These are phyloP conservation scores for Thalassiosira oceanica DNA, from an alignment of 352 stramenopile species.

Conservation along the genomic window DNA sequence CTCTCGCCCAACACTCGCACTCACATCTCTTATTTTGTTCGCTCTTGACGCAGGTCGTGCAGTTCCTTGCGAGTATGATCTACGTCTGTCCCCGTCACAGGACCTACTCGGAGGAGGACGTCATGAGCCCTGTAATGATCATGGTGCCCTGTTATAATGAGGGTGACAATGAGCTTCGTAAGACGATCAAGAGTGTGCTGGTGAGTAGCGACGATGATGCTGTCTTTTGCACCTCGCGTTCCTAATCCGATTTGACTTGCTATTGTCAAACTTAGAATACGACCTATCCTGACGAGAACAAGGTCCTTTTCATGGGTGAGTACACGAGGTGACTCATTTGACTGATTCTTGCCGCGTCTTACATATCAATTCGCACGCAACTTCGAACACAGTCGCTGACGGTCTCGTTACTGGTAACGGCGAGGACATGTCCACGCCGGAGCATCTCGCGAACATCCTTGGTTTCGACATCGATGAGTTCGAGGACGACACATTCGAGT, in stretches of 20 bases:
- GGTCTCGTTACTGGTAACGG: conserved; percentile 58
- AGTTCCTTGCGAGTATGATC: conserved; percentile 40
- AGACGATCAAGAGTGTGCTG: conserved; percentile 59
- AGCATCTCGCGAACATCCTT: conserved; percentile 39
- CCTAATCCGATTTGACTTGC: too few relatives aligned
- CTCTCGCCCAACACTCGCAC: too few relatives aligned
- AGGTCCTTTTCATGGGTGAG: conserved; percentile 56
- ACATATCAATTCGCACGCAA: too few relatives aligned
- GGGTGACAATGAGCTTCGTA: conserved; percentile 61
- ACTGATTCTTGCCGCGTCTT: too few relatives aligned
- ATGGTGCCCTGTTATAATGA: conserved; percentile 74
- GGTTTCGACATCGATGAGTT: conserved; percentile 57
- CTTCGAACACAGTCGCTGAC: too few relatives aligned
- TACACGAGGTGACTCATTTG: too few relatives aligned
- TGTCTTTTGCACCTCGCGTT: too few relatives aligned
- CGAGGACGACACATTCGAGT: conserved; percentile 51
- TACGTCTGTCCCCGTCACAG: conserved; percentile 41
- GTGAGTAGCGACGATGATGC: too few relatives aligned
- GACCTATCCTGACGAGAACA: conserved; percentile 66
- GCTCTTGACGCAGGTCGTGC: too few relatives aligned
- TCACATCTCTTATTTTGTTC: too few relatives aligned
- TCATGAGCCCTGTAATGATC: conserved; percentile 51
- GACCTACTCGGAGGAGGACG: conserved; percentile 46
- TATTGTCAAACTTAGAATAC: too few relatives aligned
- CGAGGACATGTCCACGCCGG: conserved; percentile 44